Evolutionary conservation across 176 grass and related monocot species (phyloP), one percentile per base, ranked within the genome.

Genomic region (Leersia perrieri): DNA sequence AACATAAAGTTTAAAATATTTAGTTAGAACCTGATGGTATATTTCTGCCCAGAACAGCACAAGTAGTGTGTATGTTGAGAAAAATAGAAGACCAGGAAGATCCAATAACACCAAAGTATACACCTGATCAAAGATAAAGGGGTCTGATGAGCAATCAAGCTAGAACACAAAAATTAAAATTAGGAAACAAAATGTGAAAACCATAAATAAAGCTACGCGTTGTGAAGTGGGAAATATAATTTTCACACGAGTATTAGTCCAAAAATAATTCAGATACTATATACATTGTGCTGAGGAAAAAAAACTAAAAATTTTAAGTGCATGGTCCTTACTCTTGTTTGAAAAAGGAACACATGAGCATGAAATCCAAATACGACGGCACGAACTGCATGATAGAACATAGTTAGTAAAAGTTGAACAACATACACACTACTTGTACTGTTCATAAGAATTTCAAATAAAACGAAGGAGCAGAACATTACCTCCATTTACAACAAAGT

Each of bases 31-130:
- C 87, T 97, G 94, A 90, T 92, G 86, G 88, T 97, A 97, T 87
- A 97, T 97, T 81, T 97, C 94, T 72, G 91, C 91, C 94, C 94
- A 97, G 87, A 97, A 97, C 35, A 97, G 80, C 63, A 97, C 94
- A 80, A 94, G 94, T 33, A 97, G 73, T 13, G 94, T 94, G 86
- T 92, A 97, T 9, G 94, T 94, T 29, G 94, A 97, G 83, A 97
- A 97, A 89, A 97, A 97, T 28, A 94, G 70, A 33, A 97, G 82
- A 33, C 94, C 94, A 44, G 94, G 94, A 84, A 97, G 82, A 78
- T 94, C 79, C 27, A 97, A 51, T 51, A 94, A 47, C 34, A 87
- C 85, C 60, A 90, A 82, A 27, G 80, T 92, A 81, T 87, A 92
- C 33, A 94, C 87, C 94, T 97, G 80, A 61, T 72, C 23, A 45